Percentiles rank a stretch among this genome's conserved stretches.
These are phyloP conservation scores for Ascochyta clinopodiicola DNA, from an alignment of 2,329 filamentous ascomycete species.

Conservation along the genomic window DNA sequence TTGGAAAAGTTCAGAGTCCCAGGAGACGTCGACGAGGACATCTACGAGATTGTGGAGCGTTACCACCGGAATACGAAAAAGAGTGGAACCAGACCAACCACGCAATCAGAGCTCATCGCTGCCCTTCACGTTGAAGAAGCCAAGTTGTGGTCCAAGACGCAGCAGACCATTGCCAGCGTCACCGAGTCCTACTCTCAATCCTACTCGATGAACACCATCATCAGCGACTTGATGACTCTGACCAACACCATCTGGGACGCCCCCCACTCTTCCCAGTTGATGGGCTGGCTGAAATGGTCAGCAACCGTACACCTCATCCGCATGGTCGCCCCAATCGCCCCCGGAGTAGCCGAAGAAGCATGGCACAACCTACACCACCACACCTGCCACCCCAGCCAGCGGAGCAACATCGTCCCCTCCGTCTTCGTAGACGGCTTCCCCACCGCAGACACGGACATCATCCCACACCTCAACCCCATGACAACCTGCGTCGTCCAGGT, in stretches of 20 bases:
- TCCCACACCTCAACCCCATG: slow-evolving; percentile 58
- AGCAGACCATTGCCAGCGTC: slow-evolving; percentile 71
- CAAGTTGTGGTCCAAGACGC: slow-evolving; percentile 68
- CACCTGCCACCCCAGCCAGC: neutral
- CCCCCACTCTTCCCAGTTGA: slow-evolving; percentile 41
- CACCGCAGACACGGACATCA: slow-evolving; percentile 54
- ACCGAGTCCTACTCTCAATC: slow-evolving; percentile 73
- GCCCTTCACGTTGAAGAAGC: slow-evolving; percentile 41
- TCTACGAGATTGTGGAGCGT: slow-evolving; percentile 26
- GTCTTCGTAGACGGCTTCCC: slow-evolving; percentile 66
- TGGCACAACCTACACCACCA: slow-evolving; percentile 67
- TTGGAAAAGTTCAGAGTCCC: slow-evolving; percentile 27
- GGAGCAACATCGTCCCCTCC: slow-evolving; percentile 19
- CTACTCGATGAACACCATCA: slow-evolving; percentile 80
- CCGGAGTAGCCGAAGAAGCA: slow-evolving; percentile 81
- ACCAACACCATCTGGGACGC: slow-evolving; percentile 65
- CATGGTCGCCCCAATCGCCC: slow-evolving; percentile 80
- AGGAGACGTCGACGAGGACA: slow-evolving; percentile 33
- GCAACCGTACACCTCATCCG: slow-evolving; percentile 66
- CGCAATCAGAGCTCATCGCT: slow-evolving; percentile 11
- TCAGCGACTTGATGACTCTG: slow-evolving; percentile 82
- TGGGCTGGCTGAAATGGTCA: slow-evolving; percentile 56
- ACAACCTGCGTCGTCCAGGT: slow-evolving; percentile 73
- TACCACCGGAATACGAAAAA: neutral
- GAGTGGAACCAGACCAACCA: neutral